Evolutionary conservation across 2,329 filamentous ascomycete species (phyloP), one percentile per base, ranked within the genome.

Genomic region (Colletotrichum abscissum): DNA sequence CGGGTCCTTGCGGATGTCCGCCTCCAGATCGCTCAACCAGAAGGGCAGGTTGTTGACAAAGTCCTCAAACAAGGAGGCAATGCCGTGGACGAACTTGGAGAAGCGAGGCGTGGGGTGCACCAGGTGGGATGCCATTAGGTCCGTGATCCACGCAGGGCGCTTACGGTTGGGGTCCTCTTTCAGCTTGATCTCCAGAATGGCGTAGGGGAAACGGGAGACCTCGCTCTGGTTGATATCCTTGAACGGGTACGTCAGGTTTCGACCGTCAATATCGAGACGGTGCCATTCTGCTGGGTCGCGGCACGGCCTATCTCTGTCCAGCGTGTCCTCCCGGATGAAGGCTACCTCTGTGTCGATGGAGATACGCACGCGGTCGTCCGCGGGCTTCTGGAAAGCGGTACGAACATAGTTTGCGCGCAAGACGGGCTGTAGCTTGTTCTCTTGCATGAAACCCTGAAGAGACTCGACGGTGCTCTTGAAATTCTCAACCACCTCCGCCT

Each of bases 21-120:
- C 94, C 80, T 98, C 96, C 56, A 98, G 88, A 75, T 97, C 94
- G 78, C 93, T 93, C 42, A 98, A 89, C 97, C 97, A 99, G 86
- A 98, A 98, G 16, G 97, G 97, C 79, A 98, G 92, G 75, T 91
- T 95, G 84, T 98, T 98, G 82, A 99, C 95, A 79, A 98, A 91
- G 82, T 99, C 95, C 79, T 98, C 97, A 77, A 98, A 98, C 2
- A 99, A 88, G 52, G 93, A 92, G 8, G 96, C 95, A 5, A 97
- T 92, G 74, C 97, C 97, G 78, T 99, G 96, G 2, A 97, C 93
- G 78, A 98, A 99, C 82, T 99, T 99, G 78, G 95, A 98, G 85
- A 99, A 99, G 63, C 93, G 91, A 1, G 95, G 94, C 0, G 94
- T 92, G 58, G 95, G 92, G 80, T 98, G 95, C 75, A 99, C 94